phyloP scores from a whole-genome alignment of 2,329 filamentous ascomycete species.

The Ophiocordyceps sinensis region DNA sequence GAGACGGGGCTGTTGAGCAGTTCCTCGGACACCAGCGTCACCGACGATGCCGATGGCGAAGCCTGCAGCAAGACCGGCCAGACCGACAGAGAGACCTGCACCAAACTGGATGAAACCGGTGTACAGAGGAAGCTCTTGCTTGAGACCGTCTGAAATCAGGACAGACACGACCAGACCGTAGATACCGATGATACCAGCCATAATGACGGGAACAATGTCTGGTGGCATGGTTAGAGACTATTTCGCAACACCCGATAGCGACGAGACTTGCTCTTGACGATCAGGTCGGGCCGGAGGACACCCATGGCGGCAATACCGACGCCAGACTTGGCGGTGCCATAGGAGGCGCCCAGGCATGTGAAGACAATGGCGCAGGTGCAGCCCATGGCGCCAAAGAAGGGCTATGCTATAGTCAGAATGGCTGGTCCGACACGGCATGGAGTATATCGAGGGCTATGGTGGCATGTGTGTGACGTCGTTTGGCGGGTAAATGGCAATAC shows the following conservation, averaged over 20 bases:
- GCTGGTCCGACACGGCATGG: conserved; percentile 6
- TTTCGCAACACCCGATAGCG: background rate
- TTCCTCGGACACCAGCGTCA: conserved; percentile 79
- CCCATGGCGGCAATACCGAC: conserved; percentile 98
- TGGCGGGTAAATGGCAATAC: conserved; percentile 31
- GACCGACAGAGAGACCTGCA: conserved; percentile 68
- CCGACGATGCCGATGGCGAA: conserved; percentile 82
- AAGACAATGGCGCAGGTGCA: conserved; percentile 96
- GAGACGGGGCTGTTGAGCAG: conserved; percentile 68
- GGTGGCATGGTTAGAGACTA: conserved; percentile 7
- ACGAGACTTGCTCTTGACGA: conserved; percentile 81
- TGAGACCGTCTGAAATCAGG: conserved; percentile 67
- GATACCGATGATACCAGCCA: conserved; percentile 99
- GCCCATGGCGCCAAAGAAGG: conserved; percentile 96
- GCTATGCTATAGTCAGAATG: conserved; percentile 28
- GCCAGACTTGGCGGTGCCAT: conserved; percentile 98
- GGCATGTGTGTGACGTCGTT: conserved; percentile 14
- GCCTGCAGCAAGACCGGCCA: conserved; percentile 70
- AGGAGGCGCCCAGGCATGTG: conserved; percentile 91
- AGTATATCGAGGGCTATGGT: conserved; percentile 7
- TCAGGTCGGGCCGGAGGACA: conserved; percentile 93
- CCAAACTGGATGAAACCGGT: conserved; percentile 78
- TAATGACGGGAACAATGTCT: conserved; percentile 99
- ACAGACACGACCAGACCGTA: conserved; percentile 85
- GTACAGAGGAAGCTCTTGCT: conserved; percentile 59